A percentile compares a stretch with the other conserved stretches of the same genome.
Evolutionary conservation across 208 protist species (phyloP).

Genomic region (Acanthamoeba rhysodes): DNA sequence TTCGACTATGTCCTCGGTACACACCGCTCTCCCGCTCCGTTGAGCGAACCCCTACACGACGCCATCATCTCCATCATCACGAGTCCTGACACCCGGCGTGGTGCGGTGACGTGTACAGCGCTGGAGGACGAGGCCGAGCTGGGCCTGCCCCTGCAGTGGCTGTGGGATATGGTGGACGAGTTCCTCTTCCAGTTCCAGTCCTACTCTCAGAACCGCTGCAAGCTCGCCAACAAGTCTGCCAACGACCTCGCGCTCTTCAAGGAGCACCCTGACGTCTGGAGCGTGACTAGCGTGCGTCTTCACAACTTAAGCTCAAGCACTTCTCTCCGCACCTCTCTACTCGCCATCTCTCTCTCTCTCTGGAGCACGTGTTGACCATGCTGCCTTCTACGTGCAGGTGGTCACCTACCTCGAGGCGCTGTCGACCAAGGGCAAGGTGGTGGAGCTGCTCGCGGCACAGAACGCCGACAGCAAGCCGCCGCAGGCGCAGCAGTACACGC

Average conservation of each 20-base stretch:
- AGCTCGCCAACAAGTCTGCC: slow-evolving; percentile 84
- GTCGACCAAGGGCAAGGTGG: slow-evolving; percentile 29
- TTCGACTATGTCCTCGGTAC: slow-evolving; percentile 89
- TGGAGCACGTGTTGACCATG: background rate
- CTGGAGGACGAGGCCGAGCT: slow-evolving; percentile 79
- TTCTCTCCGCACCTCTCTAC: too few relatives aligned
- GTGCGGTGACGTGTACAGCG: background rate
- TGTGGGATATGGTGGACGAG: slow-evolving; percentile 95
- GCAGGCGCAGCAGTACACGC: slow-evolving; percentile 50
- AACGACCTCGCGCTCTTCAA: slow-evolving; percentile 84
- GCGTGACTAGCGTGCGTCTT: slow-evolving; percentile 80
- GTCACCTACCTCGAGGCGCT: slow-evolving; percentile 70
- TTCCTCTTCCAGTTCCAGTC: slow-evolving; percentile 94
- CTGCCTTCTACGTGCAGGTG: background rate
- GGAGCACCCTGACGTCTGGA: slow-evolving; percentile 83
- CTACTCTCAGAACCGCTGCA: slow-evolving; percentile 88
- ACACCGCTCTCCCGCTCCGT: background rate
- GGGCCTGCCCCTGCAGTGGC: slow-evolving; percentile 91
- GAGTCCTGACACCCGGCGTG: background rate
- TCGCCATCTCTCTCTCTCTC: too few relatives aligned
- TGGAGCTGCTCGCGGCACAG: slow-evolving; percentile 52
- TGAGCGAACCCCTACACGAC: background rate
- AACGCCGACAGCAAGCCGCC: slow-evolving; percentile 31
- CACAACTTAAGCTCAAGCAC: too few relatives aligned
- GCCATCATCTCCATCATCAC: too few relatives aligned